Evolutionary conservation across 495 filamentous ascomycete species (phyloP).

Genomic region (Aspergillus diversus): DNA sequence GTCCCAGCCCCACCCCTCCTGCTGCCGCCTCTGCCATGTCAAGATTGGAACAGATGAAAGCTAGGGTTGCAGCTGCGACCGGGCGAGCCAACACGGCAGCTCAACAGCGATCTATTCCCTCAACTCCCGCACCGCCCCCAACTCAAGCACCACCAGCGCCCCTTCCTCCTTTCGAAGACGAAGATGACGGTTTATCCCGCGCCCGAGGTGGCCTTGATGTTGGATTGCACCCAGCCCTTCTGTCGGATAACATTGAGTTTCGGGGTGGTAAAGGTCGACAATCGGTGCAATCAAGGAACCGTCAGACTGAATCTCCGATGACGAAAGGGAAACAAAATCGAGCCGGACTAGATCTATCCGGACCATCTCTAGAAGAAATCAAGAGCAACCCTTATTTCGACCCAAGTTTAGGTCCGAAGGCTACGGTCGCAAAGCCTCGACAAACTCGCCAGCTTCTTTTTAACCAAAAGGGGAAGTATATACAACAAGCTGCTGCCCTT

Average conservation of each 20-base stretch:
- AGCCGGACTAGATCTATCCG: slow-evolving; percentile 69
- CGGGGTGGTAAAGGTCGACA: slow-evolving; percentile 61
- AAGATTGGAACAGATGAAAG: slow-evolving; percentile 71
- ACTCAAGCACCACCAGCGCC: slow-evolving; percentile 38
- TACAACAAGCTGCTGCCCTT: slow-evolving; percentile 85
- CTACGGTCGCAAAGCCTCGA: slow-evolving; percentile 63
- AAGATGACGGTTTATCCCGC: slow-evolving; percentile 51
- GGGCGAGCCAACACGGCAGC: slow-evolving; percentile 55
- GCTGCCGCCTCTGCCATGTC: slow-evolving; percentile 54
- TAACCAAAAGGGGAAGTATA: slow-evolving; percentile 97
- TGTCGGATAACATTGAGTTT: slow-evolving; percentile 71
- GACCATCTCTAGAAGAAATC: slow-evolving; percentile 68
- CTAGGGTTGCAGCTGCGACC: slow-evolving; percentile 77
- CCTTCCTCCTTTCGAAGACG: slow-evolving; percentile 32
- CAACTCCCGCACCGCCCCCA: slow-evolving; percentile 25
- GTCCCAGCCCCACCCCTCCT: slow-evolving; percentile 48
- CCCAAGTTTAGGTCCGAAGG: slow-evolving; percentile 65
- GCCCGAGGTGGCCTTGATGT: slow-evolving; percentile 82
- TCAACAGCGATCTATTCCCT: slow-evolving; percentile 42
- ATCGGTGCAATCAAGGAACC: slow-evolving; percentile 58
- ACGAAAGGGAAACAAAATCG: slow-evolving; percentile 48
- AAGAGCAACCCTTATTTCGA: slow-evolving; percentile 88
- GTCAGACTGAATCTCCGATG: slow-evolving; percentile 55
- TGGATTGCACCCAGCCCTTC: slow-evolving; percentile 82
- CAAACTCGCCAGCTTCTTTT: slow-evolving; percentile 78